Conservation (phyloP, 352 stramenopile species). For the Phytophthora quininea region DNA sequence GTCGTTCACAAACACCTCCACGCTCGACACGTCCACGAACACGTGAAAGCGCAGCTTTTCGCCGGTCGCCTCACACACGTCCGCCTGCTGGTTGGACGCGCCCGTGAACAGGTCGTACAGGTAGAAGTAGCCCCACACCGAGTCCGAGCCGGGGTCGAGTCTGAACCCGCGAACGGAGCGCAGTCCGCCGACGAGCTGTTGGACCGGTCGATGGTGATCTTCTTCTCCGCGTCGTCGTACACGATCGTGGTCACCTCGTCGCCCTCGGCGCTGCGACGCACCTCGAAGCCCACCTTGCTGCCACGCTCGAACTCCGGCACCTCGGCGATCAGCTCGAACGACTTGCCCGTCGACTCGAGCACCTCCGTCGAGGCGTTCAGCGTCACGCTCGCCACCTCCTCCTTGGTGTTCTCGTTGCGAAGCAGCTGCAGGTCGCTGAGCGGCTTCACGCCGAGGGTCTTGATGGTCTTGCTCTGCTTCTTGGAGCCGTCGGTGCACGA, state of each 20-base stretch:
- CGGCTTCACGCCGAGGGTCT: constrained; percentile 61
- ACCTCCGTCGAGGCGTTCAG: constrained; percentile 38
- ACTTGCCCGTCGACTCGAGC: constrained; percentile 50
- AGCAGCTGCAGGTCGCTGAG: constrained; percentile 52
- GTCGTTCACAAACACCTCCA: constrained; percentile 78
- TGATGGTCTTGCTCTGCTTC: constrained; percentile 64
- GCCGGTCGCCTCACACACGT: constrained; percentile 42
- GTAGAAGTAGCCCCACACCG: constrained; percentile 61
- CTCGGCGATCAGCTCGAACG: constrained; percentile 61
- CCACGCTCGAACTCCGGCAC: constrained; percentile 50
- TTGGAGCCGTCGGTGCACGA: constrained; percentile 27
- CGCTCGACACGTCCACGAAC: constrained; percentile 73
- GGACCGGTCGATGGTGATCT: constrained; percentile 61
- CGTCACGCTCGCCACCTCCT: constrained; percentile 34
- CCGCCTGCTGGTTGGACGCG: constrained; percentile 10
- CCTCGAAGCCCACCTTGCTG: constrained; percentile 60
- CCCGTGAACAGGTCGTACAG: constrained; percentile 56
- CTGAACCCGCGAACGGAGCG: constrained; percentile 43
- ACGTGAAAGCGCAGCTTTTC: constrained; percentile 65
- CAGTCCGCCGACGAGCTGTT: constrained; percentile 58
- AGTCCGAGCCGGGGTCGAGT: constrained; percentile 37
- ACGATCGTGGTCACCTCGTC: constrained; percentile 66
- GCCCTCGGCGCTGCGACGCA: constrained; percentile 48
- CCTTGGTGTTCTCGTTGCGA: constrained; percentile 44
- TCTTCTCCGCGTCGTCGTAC: constrained; percentile 69